Conservation (phyloP, 192 early-diverging fungal genomes). For the Backusella parvicylindrica region DNA sequence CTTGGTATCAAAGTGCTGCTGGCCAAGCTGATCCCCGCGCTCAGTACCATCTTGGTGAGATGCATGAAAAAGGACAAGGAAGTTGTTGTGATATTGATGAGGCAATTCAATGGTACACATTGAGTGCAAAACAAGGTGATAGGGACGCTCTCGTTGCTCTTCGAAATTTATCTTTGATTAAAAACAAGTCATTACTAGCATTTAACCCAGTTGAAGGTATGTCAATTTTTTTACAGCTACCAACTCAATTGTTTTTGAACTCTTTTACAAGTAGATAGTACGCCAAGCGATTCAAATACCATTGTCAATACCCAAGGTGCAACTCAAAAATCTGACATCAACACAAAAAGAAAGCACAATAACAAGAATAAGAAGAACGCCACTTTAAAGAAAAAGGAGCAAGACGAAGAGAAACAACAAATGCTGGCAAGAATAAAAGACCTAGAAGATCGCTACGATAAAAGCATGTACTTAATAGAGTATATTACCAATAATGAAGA, state of each 20-base stretch:
- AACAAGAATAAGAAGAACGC: background rate
- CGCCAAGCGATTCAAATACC: background rate
- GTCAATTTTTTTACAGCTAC: background rate
- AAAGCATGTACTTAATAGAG: background rate
- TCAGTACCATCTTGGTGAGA: background rate
- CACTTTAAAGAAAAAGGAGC: background rate
- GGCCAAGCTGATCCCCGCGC: background rate
- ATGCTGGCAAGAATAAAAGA: background rate
- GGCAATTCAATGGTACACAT: background rate
- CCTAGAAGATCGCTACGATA: background rate
- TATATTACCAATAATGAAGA: background rate
- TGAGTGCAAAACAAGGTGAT: background rate
- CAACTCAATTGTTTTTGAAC: background rate
- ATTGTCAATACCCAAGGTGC: background rate
- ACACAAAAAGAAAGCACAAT: background rate
- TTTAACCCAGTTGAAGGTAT: background rate
- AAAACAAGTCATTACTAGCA: background rate
- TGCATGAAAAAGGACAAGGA: conserved; percentile 3
- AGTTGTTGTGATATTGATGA: background rate
- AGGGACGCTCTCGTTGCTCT: background rate
- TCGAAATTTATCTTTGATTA: background rate
- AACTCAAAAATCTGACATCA: background rate
- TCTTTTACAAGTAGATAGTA: background rate
- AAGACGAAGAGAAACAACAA: background rate
- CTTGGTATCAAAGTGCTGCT: background rate